Evolutionary conservation across 352 stramenopile species (phyloP).

Genomic region (Phytopythium mirpurense): DNA sequence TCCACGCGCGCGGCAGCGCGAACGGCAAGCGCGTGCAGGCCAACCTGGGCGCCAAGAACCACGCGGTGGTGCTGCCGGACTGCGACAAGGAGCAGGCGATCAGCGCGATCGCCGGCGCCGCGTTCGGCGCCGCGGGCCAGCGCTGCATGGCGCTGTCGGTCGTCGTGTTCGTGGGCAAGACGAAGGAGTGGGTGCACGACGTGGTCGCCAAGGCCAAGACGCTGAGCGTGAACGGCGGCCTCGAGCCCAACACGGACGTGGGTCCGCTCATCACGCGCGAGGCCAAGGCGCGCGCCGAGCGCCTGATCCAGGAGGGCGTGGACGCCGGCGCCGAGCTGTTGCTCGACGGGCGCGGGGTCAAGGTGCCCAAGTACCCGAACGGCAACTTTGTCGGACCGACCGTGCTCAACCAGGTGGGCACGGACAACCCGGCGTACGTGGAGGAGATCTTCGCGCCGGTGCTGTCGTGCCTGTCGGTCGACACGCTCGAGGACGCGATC

Average conservation of each 20-base stretch:
- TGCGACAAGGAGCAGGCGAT: conserved; percentile 88
- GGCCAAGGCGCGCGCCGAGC: conserved; percentile 84
- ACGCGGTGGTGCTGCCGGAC: conserved; percentile 95
- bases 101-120: conserved; percentile 86
- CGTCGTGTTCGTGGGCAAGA: conserved; percentile 94
- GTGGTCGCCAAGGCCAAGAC: conserved; percentile 88
- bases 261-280: conserved; percentile 89
- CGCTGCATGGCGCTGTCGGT: conserved; percentile 97
- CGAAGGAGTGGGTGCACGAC: conserved; percentile 91
- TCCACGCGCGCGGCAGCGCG: conserved; percentile 81
- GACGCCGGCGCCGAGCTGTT: conserved; percentile 88
- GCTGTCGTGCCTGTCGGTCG: conserved; percentile 85
- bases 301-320: conserved; percentile 86
- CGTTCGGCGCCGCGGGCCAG: conserved; percentile 96
- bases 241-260: conserved; percentile 66
- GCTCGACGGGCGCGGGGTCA: conserved; percentile 90
- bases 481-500: conserved; percentile 96
- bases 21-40: conserved; percentile 95
- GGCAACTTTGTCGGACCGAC: conserved; percentile 97
- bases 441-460: conserved; percentile 99
- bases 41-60: conserved; percentile 98
- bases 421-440: conserved; percentile 88
- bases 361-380: conserved; percentile 89
- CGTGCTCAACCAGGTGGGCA: conserved; percentile 79
- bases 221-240: conserved; percentile 89